A percentile compares a stretch with the other conserved stretches of the same genome.
Conservation (phyloP, 768 basidiomycete genomes). For the Steccherinum ochraceum region DNA sequence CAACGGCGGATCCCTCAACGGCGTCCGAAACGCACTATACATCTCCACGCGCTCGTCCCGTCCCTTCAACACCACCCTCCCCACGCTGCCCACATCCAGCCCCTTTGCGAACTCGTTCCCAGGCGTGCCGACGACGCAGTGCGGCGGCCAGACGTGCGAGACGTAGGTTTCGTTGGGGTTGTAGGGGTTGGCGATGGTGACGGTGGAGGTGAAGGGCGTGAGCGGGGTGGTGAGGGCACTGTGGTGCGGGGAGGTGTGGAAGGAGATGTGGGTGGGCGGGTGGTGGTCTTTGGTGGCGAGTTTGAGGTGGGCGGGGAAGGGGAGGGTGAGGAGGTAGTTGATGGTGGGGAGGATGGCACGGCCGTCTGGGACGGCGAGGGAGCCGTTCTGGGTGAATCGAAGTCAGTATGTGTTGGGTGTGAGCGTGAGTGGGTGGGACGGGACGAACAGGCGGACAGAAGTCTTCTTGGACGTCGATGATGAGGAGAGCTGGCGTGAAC, state of each 20-base stretch:
- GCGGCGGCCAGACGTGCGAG: constrained; percentile 65
- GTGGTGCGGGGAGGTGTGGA: constrained; percentile 45
- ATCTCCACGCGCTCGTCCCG: constrained; percentile 56
- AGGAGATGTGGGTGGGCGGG: constrained; percentile 63
- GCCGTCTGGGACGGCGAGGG: constrained; percentile 64
- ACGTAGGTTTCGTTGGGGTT: constrained; percentile 26
- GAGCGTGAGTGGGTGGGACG: not conserved
- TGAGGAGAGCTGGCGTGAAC: constrained; percentile 49
- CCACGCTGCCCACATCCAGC: constrained; percentile 35
- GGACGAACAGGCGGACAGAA: constrained; percentile 43
- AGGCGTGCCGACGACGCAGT: constrained; percentile 56
- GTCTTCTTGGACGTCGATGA: constrained; percentile 82
- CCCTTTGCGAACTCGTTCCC: constrained; percentile 59
- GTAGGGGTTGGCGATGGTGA: constrained; percentile 26
- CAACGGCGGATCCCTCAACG: constrained; percentile 42
- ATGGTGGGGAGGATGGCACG: constrained; percentile 50
- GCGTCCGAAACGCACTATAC: constrained; percentile 64
- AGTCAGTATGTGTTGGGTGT: not conserved
- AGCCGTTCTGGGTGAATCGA: constrained; percentile 36
- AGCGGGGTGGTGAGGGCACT: constrained; percentile 16
- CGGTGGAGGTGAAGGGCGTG: constrained; percentile 33
- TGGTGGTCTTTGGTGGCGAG: constrained; percentile 57
- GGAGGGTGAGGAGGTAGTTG: constrained; percentile 49
- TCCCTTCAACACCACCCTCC: constrained; percentile 49
- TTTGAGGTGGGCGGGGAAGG: constrained; percentile 35